Evolutionary conservation across 805 yeast genomes (phyloP).

Genomic region (Monosporozyma yasuniensis): DNA sequence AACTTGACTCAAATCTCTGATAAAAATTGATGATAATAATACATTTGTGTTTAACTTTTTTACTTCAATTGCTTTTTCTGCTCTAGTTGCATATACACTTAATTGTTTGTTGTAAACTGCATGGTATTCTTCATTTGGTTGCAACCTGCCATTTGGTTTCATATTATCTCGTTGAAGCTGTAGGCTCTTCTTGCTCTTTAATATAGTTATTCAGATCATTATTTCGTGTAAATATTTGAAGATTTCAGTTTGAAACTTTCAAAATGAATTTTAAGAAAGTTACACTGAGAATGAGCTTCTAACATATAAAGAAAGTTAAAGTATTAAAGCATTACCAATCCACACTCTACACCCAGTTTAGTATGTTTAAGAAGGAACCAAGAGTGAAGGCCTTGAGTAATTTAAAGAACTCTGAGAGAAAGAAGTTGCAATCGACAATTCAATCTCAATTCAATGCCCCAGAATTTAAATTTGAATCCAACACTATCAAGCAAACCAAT

Average conservation of each 20-base stretch:
- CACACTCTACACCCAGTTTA: too few relatives aligned
- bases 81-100: slow-evolving; percentile 10
- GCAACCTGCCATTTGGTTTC: not conserved
- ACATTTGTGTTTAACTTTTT: slow-evolving; percentile 14
- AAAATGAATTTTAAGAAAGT: too few relatives aligned
- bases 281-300: too few relatives aligned
- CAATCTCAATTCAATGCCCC: slow-evolving; percentile 36
- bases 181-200: not conserved
- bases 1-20: slow-evolving; percentile 15
- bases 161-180: too few relatives aligned
- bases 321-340: too few relatives aligned
- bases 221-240: too few relatives aligned
- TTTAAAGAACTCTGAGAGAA: slow-evolving; percentile 73
- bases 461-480: slow-evolving; percentile 17
- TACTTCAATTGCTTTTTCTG: slow-evolving; percentile 11
- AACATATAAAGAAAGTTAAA: too few relatives aligned
- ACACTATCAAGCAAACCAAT: slow-evolving; percentile 48
- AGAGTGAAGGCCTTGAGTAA: slow-evolving; percentile 67
- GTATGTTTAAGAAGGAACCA: slow-evolving; percentile 32
- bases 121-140: not conserved
- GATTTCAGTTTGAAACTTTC: too few relatives aligned
- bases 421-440: slow-evolving; percentile 35
- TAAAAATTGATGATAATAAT: slow-evolving; percentile 13
- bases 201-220: too few relatives aligned
- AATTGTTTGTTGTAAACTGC: slow-evolving; percentile 10